Evolutionary conservation across 805 yeast species (phyloP), one percentile per base, ranked within the genome.

Genomic region (Peterozyma toletana): DNA sequence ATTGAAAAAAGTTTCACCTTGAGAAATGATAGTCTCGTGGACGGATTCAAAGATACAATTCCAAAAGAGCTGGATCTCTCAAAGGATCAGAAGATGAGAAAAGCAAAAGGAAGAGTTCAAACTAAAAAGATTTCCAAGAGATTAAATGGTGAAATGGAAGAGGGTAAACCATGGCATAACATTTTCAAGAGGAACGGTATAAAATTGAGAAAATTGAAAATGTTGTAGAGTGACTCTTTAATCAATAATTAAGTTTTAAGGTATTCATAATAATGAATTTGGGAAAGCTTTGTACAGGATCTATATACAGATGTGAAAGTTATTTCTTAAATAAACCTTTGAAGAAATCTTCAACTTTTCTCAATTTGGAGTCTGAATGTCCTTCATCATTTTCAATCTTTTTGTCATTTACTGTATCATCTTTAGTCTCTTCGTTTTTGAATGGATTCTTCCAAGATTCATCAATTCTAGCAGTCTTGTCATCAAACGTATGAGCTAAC

Each of bases 401-500:
- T 15, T 37, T 18, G 3, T 17, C 9, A 9, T 21, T 29, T 45
- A 30, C 31, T 42, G 18, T 18, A 11, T 31, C 30, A 18, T n/a
- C 14, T 9, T 36, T 18, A 7, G n/a, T 18, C 13, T 47, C 49
- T n/a, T 46, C 42, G 2, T 50, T 43, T 16, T 51, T 49, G n/a
- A 59, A 63, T 37, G 63, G 49, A 14, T 67, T 67, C 47, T 60
- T 61, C 71, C 70, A 66, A 30, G 63, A 53, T 21, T 78, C 77
- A 55, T 78, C 80, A 11, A 81, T 68, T 52, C 75, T 84, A 3
- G 99, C 99, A 18, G 71, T 73, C 37, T 70, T 70, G 60, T 93
- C 99, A 46, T 85, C 78, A 40, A 84, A 75, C 2, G 95, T 84
- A 57, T 89, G 96, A 1, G 99, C 99, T 50, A 93, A 72, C 0